Evolutionary conservation across 257 asterid genomes (phyloP).

Genomic region (Misopates orontium): DNA sequence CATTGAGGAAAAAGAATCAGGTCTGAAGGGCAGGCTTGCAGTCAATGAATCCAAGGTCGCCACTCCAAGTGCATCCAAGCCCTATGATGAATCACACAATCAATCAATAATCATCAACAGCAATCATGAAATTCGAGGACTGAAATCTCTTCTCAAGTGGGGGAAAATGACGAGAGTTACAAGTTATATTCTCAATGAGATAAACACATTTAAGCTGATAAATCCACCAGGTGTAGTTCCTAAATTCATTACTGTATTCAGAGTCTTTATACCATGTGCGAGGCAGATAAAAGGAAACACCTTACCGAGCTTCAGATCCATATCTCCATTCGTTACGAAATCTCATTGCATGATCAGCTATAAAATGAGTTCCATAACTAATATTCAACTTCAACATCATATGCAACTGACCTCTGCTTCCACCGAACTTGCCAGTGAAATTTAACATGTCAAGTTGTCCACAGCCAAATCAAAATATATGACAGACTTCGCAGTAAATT

Average conservation of each 20-base stretch:
- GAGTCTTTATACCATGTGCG: background rate
- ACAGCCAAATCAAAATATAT: background rate
- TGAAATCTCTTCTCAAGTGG: background rate
- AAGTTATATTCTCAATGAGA: conserved; percentile 11
- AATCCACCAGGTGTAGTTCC: background rate
- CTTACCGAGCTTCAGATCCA: background rate
- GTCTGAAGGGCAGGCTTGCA: conserved; percentile 58
- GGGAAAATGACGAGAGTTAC: background rate
- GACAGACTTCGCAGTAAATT: background rate
- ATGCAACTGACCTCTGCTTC: background rate
- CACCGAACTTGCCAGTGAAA: background rate
- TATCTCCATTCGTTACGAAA: background rate
- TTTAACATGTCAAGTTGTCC: background rate
- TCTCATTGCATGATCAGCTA: background rate
- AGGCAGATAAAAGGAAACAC: background rate
- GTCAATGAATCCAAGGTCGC: conserved; percentile 65
- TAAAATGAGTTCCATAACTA: background rate
- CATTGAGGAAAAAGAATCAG: conserved; percentile 52
- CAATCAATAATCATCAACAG: conserved; percentile 22
- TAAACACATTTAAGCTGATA: background rate
- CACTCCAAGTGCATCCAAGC: conserved; percentile 91
- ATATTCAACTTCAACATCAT: background rate
- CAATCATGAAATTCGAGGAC: background rate
- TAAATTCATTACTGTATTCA: background rate
- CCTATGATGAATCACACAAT: conserved; percentile 45